Conservation (phyloP, 176 grass and related monocot species). For the Phoenix dactylifera region DNA sequence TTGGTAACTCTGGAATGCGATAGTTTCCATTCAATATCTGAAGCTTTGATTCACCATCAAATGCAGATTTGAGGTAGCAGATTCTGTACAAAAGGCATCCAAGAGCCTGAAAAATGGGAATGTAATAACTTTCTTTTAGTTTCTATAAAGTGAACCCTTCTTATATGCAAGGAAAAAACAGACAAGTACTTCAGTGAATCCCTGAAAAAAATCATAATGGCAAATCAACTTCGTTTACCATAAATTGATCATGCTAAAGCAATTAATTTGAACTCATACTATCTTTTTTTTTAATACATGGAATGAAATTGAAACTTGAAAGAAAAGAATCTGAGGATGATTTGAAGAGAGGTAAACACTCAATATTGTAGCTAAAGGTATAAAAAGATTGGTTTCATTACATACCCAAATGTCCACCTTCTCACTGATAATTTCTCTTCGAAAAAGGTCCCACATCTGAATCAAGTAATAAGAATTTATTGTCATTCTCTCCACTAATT, state of each 20-base stretch:
- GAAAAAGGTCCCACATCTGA: slow-evolving; percentile 94
- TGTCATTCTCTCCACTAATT: too few species aligned
- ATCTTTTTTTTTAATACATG: too few species aligned
- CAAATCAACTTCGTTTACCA: too few species aligned
- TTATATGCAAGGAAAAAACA: neutral
- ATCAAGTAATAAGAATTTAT: neutral
- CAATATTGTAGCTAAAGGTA: too few species aligned
- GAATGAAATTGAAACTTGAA: too few species aligned
- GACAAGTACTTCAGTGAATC: slow-evolving; percentile 1
- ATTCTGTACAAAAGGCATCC: slow-evolving; percentile 86
- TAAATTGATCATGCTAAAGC: too few species aligned
- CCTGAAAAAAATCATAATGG: too few species aligned
- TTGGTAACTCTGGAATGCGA: slow-evolving; percentile 61
- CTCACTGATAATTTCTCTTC: slow-evolving; percentile 78
- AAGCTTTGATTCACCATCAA: slow-evolving; percentile 88
- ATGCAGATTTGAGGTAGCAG: slow-evolving; percentile 79
- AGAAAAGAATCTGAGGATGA: too few species aligned
- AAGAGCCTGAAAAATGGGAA: slow-evolving; percentile 43
- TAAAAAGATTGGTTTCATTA: neutral
- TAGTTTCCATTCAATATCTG: slow-evolving; percentile 89
- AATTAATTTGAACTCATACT: too few species aligned
- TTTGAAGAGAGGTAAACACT: too few species aligned
- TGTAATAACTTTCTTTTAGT: neutral
- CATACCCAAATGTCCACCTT: slow-evolving; percentile 85
- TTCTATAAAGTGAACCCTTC: too few species aligned